Evolutionary conservation across 2,329 filamentous ascomycete species (phyloP).

Genomic region (Chalaropsis thielavioides): DNA sequence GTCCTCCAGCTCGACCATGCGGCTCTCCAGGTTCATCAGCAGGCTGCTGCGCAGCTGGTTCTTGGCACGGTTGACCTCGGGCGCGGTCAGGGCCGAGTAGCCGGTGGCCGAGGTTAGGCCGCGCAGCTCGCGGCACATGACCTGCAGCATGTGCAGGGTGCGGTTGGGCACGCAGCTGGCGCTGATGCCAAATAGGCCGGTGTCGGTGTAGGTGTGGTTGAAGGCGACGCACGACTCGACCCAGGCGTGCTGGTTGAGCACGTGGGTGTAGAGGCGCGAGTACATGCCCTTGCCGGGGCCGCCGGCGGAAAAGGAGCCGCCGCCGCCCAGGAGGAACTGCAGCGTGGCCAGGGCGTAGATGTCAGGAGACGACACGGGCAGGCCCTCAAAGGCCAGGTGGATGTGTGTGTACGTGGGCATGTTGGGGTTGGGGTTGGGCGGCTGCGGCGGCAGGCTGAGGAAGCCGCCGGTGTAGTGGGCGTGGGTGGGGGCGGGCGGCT

Average conservation of each 20-base stretch:
- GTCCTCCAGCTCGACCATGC: slow-evolving; percentile 97
- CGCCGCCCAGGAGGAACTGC: slow-evolving; percentile 88
- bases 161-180: slow-evolving; percentile 69
- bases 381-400: slow-evolving; percentile 87
- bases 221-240: slow-evolving; percentile 91
- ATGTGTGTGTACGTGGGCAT: slow-evolving; percentile 78
- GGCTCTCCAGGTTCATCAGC: slow-evolving; percentile 92
- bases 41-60: slow-evolving; percentile 84
- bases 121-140: slow-evolving; percentile 83
- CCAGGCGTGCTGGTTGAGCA: slow-evolving; percentile 95
- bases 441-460: slow-evolving; percentile 67
- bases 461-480: slow-evolving; percentile 75
- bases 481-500: slow-evolving; percentile 52
- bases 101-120: slow-evolving; percentile 63
- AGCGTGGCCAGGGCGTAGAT: slow-evolving; percentile 94
- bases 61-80: slow-evolving; percentile 84
- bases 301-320: slow-evolving; percentile 90
- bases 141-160: slow-evolving; percentile 74
- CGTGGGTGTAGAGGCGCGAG: slow-evolving; percentile 90
- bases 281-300: slow-evolving; percentile 99
- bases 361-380: slow-evolving; percentile 77
- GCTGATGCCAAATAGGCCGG: slow-evolving; percentile 85
- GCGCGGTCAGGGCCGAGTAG: slow-evolving; percentile 53
- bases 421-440: slow-evolving; percentile 61
- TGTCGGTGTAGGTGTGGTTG: slow-evolving; percentile 95